phyloP scores from a whole-genome alignment of 179 eudicot genomes.

The Corrigiola litoralis region DNA sequence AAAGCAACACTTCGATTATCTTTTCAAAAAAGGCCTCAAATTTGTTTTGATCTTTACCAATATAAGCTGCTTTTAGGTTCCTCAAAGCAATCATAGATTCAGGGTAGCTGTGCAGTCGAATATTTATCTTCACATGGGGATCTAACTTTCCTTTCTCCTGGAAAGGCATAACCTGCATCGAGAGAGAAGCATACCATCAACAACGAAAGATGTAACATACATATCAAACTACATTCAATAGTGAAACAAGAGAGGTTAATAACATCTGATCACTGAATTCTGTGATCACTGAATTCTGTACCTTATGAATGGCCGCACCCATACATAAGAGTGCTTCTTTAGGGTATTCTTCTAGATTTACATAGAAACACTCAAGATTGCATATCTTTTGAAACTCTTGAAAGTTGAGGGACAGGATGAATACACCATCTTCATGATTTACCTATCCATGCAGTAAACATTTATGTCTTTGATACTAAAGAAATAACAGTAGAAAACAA shows the following conservation, averaged over 20 bases:
- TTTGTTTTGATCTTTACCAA: conserved; percentile 45
- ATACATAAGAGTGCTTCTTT: conserved; percentile 85
- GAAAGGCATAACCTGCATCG: conserved; percentile 43
- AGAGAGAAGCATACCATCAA: conserved; percentile 4
- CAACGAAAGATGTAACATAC: conserved; percentile 1
- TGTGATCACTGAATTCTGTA: conserved; percentile 15
- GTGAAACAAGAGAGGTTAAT: background rate
- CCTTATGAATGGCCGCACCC: conserved; percentile 93
- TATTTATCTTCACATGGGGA: conserved; percentile 51
- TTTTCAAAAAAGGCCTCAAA: background rate
- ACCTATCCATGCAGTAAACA: conserved; percentile 39
- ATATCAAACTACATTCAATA: background rate
- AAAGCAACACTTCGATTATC: background rate
- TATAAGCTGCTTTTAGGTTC: conserved; percentile 95
- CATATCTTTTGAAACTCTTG: conserved; percentile 67
- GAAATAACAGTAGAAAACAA: background rate
- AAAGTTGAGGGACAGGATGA: conserved; percentile 55
- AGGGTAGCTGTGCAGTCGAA: conserved; percentile 75
- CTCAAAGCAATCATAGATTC: conserved; percentile 80
- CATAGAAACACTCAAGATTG: conserved; percentile 43
- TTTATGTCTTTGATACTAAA: conserved; percentile 8
- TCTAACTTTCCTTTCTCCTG: conserved; percentile 37
- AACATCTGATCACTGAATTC: background rate
- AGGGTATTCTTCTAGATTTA: conserved; percentile 53
- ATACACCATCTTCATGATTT: conserved; percentile 52